Evolutionary conservation across 2,329 filamentous ascomycete genomes (phyloP).

Genomic region (Myrmaecium sp.): DNA sequence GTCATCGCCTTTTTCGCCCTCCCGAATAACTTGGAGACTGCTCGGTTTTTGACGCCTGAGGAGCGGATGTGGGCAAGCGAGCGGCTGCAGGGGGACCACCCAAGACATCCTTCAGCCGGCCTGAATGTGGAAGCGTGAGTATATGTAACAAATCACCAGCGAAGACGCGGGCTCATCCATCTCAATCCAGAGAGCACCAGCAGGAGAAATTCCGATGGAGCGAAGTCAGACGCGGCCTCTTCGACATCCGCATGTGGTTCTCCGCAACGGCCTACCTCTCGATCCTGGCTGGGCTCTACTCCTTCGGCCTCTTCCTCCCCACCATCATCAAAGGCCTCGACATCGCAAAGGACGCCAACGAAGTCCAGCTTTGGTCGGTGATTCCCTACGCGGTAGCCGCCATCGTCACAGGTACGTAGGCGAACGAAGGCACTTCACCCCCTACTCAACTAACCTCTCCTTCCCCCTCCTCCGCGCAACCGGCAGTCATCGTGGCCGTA

Average conservation of each 20-base stretch:
- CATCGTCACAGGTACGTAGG: too few relatives aligned
- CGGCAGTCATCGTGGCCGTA: conserved; percentile 25
- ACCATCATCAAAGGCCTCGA: conserved; percentile 22
- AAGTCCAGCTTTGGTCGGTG: conserved; percentile 21
- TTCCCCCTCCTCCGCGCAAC: conserved; percentile 16
- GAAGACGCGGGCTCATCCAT: too few relatives aligned
- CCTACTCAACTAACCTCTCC: conserved; percentile 29
- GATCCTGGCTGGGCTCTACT: conserved; percentile 29
- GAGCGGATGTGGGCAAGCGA: conserved; percentile 12
- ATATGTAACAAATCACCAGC: neutral
- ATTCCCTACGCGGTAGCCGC: too few relatives aligned
- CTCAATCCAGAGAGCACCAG: conserved; percentile 13
- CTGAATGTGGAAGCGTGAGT: neutral
- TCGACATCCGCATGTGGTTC: conserved; percentile 21
- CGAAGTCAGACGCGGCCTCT: conserved; percentile 19
- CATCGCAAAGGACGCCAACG: conserved; percentile 20
- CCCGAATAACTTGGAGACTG: conserved; percentile 27
- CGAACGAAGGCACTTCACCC: too few relatives aligned
- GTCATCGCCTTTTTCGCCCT: conserved; percentile 32
- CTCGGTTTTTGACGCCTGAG: conserved; percentile 15
- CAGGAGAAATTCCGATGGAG: conserved; percentile 23
- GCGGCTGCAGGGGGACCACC: conserved; percentile 4
- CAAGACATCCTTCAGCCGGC: neutral
- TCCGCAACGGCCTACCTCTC: conserved; percentile 18
- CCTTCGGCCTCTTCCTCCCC: conserved; percentile 23